Evolutionary conservation across 2,329 filamentous ascomycete species (phyloP).

Genomic region (Cyanodermella asteris): DNA sequence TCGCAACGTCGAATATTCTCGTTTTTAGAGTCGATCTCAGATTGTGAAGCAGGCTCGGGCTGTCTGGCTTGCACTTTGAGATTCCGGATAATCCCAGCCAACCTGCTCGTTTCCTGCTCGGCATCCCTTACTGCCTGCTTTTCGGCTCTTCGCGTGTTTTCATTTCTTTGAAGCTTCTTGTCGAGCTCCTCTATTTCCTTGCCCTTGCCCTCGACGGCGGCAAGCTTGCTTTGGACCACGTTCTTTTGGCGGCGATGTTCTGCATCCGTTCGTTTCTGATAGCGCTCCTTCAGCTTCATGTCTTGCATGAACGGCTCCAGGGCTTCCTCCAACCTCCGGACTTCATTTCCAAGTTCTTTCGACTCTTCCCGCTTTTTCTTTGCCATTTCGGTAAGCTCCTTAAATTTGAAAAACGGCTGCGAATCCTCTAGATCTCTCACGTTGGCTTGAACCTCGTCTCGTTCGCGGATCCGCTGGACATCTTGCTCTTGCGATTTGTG

Average conservation of each 20-base stretch:
- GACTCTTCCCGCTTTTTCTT: slow-evolving; percentile 24
- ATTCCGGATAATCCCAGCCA: slow-evolving; percentile 27
- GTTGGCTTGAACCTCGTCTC: slow-evolving; percentile 42
- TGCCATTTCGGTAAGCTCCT: slow-evolving; percentile 22
- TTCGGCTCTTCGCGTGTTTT: too few species aligned
- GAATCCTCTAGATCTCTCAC: slow-evolving; percentile 43
- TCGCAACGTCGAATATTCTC: too few species aligned
- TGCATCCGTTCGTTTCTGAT: slow-evolving; percentile 34
- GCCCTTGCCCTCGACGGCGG: too few species aligned
- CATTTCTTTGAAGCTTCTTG: too few species aligned
- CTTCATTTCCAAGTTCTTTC: slow-evolving; percentile 32
- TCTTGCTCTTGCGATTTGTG: slow-evolving; percentile 58
- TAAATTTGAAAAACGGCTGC: slow-evolving; percentile 44
- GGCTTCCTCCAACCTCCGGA: slow-evolving; percentile 36
- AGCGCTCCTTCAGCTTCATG: slow-evolving; percentile 47
- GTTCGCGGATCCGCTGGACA: slow-evolving; percentile 61
- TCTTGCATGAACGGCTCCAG: slow-evolving; percentile 47
- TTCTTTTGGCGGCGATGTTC: too few species aligned
- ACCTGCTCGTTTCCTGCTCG: slow-evolving; percentile 29
- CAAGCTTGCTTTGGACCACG: too few species aligned
- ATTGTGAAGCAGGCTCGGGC: too few species aligned
- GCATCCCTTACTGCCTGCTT: too few species aligned
- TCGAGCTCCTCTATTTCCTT: too few species aligned
- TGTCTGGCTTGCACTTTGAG: slow-evolving; percentile 44
- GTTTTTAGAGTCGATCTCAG: too few species aligned